Evolutionary conservation across 371 early-diverging fungal species (phyloP).

Genomic region (Mucor velutinosus): DNA sequence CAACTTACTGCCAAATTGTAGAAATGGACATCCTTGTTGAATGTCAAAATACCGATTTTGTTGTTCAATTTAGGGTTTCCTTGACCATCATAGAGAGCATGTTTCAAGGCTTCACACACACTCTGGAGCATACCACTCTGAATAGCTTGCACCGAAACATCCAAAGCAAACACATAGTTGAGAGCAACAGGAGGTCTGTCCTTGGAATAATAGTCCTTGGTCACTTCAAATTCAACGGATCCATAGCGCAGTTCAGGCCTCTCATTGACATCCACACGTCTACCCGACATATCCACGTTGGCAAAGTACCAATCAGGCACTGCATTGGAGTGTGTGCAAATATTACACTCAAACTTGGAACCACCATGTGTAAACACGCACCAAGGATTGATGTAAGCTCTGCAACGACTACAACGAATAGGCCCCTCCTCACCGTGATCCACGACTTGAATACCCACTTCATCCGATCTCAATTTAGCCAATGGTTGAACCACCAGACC

Average conservation of each 20-base stretch:
- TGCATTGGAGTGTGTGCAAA: slow-evolving; percentile 88
- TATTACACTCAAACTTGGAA: slow-evolving; percentile 86
- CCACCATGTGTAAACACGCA: slow-evolving; percentile 92
- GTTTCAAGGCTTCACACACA: slow-evolving; percentile 72
- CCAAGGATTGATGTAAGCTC: slow-evolving; percentile 93
- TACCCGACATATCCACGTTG: slow-evolving; percentile 93
- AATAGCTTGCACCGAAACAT: slow-evolving; percentile 87
- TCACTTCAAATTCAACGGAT: slow-evolving; percentile 90
- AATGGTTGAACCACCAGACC: slow-evolving; percentile 93
- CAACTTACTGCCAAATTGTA: slow-evolving; percentile 82
- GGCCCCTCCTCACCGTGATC: slow-evolving; percentile 93
- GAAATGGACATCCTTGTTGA: slow-evolving; percentile 89
- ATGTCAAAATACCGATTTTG: slow-evolving; percentile 88
- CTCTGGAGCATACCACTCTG: slow-evolving; percentile 80
- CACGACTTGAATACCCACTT: slow-evolving; percentile 83
- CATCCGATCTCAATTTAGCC: slow-evolving; percentile 78
- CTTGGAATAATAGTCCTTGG: slow-evolving; percentile 66
- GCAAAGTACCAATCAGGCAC: slow-evolving; percentile 92
- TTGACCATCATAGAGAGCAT: slow-evolving; percentile 67
- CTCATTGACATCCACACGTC: slow-evolving; percentile 83
- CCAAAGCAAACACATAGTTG: slow-evolving; percentile 91
- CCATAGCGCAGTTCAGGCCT: slow-evolving; percentile 93
- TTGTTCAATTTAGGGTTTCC: slow-evolving; percentile 30
- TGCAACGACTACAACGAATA: slow-evolving; percentile 90
- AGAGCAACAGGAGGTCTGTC: slow-evolving; percentile 70